phyloP scores from a whole-genome alignment of 2,329 filamentous ascomycete genomes.

The Emergomyces africanus region DNA sequence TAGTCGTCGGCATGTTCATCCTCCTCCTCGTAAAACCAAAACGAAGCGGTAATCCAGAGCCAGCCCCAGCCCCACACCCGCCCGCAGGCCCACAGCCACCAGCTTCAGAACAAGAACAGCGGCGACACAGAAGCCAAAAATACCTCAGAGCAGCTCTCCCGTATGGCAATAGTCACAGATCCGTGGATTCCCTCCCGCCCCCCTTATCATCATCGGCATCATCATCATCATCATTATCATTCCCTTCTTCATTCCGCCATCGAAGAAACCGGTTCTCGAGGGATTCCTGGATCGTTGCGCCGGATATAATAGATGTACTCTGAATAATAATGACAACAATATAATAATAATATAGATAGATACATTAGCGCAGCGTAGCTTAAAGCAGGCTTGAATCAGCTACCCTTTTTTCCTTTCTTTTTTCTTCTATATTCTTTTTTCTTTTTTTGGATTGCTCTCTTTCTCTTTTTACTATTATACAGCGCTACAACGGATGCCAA shows the following conservation, averaged over 20 bases:
- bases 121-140: neutral
- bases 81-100: slow-evolving; percentile 6
- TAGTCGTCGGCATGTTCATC: slow-evolving; percentile 81
- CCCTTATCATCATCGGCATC: too few species aligned
- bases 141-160: neutral
- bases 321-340: neutral
- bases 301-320: neutral
- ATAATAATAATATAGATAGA: neutral
- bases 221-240: too few species aligned
- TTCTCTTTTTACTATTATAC: neutral
- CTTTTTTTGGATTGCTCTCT: neutral
- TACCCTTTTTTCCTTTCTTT: neutral
- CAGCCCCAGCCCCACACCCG: slow-evolving; percentile 14
- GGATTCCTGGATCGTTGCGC: neutral
- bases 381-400: neutral
- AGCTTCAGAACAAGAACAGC: slow-evolving; percentile 6
- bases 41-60: slow-evolving; percentile 16
- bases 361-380: neutral
- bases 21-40: slow-evolving; percentile 70
- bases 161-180: neutral
- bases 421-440: neutral
- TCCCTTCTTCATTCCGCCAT: neutral
- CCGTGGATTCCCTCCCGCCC: neutral
- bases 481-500: too few species aligned
- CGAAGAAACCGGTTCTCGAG: neutral